Conservation (phyloP, 805 yeast genomes). For the Candida ponderosae region DNA sequence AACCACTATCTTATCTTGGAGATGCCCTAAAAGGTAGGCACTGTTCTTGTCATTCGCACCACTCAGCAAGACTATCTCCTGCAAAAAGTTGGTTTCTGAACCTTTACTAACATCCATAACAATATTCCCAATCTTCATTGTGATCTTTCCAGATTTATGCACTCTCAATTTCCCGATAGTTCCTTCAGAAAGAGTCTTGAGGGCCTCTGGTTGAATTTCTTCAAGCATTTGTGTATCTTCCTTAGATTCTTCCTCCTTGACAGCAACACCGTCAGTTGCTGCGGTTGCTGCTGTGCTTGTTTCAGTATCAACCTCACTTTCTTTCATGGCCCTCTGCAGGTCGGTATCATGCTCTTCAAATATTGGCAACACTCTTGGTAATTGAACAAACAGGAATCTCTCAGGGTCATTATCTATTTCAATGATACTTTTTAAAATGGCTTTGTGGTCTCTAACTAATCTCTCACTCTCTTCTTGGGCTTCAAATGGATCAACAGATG, state of each 20-base stretch:
- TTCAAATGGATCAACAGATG: slow-evolving; percentile 24
- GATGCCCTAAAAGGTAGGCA: slow-evolving; percentile 44
- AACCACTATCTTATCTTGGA: slow-evolving; percentile 48
- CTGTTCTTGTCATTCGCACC: slow-evolving; percentile 29
- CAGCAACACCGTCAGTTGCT: slow-evolving; percentile 11
- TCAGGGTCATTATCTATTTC: slow-evolving; percentile 24
- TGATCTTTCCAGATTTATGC: slow-evolving; percentile 77
- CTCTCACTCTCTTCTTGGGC: slow-evolving; percentile 27
- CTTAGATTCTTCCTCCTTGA: slow-evolving; percentile 8
- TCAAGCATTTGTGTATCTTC: slow-evolving; percentile 5
- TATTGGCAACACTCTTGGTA: slow-evolving; percentile 29
- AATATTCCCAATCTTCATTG: slow-evolving; percentile 66
- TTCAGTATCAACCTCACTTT: slow-evolving; percentile 1
- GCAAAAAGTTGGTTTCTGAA: slow-evolving; percentile 58
- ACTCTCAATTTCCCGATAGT: slow-evolving; percentile 64
- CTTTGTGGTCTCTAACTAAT: slow-evolving; percentile 30
- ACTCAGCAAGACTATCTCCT: slow-evolving; percentile 60
- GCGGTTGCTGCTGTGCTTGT: slow-evolving; percentile 3
- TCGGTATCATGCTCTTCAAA: slow-evolving; percentile 17
- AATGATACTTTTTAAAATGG: slow-evolving; percentile 21
- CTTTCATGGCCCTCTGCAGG: too few relatives aligned
- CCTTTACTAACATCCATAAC: slow-evolving; percentile 68
- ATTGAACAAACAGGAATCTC: slow-evolving; percentile 28
- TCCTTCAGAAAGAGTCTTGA: slow-evolving; percentile 33
- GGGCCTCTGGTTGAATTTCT: slow-evolving; percentile 7